These are phyloP conservation scores for Chrysochromulina parva DNA, from an alignment of 78 protist species.

Conservation along the genomic window DNA sequence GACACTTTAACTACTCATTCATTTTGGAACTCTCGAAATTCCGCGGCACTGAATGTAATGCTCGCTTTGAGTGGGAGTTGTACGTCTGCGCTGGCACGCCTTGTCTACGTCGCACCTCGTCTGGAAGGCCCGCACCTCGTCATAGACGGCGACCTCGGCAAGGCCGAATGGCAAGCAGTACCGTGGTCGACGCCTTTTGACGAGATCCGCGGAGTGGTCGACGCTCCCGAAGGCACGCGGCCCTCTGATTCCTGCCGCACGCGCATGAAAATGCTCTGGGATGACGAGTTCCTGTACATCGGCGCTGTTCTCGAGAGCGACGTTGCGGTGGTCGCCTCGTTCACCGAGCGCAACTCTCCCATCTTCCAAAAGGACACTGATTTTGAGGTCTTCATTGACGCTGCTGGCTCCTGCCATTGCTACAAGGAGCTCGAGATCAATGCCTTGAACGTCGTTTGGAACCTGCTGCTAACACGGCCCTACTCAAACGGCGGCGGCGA, in stretches of 20 bases:
- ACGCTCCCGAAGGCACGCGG: background rate
- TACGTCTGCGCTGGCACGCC: no score
- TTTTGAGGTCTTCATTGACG: constrained; percentile 59
- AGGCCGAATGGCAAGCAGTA: constrained; percentile 15
- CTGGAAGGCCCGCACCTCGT: background rate
- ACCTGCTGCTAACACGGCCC: constrained; percentile 20
- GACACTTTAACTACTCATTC: no score
- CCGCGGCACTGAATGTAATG: no score
- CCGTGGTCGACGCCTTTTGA: constrained; percentile 32
- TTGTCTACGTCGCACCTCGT: no score
- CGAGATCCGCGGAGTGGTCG: constrained; percentile 25
- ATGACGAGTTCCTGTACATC: constrained; percentile 49
- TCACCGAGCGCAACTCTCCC: constrained; percentile 22
- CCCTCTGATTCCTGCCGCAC: constrained; percentile 20
- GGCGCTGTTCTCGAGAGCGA: constrained; percentile 47
- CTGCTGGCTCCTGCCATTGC: constrained; percentile 25
- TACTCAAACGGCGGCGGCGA: constrained; percentile 24
- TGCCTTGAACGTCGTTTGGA: constrained; percentile 40
- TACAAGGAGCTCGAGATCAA: constrained; percentile 68
- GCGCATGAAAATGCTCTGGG: constrained; percentile 53
- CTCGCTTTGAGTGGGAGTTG: no score
- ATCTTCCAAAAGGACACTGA: constrained; percentile 48
- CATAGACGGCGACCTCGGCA: constrained; percentile 45
- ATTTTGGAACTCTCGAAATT: no score
- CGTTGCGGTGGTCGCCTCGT: constrained; percentile 24